Evolutionary conservation across 495 filamentous ascomycete species (phyloP), one percentile per base, ranked within the genome.

Genomic region (Ascobolus immersus): DNA sequence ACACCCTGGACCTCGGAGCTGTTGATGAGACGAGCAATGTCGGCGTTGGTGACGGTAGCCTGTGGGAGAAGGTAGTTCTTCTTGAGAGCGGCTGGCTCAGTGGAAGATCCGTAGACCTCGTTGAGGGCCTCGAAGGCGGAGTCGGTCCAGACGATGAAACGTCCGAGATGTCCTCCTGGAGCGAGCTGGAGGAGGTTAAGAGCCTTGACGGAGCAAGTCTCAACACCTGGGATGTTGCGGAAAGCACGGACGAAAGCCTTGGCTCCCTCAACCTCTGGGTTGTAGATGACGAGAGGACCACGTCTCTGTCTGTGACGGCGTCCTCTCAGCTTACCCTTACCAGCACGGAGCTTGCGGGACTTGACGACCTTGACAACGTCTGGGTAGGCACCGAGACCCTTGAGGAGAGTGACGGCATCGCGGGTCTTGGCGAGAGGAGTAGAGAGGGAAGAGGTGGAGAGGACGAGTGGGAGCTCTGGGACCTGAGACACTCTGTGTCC

Each of bases 101-200:
- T 79, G 44, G 77, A 81, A 52, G 71, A 73, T 49, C 89, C 86
- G 65, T 94, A 96, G 68, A 96, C 73, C 55, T 65, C 64, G 61
- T 94, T 81, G 39, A 96, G 77, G 41, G 86, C 77, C 58, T 79
- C 67, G 66, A 96, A 93, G 33, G 86, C 86, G 40, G 79, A 67
- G 38, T 89, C 92, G 45, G 86, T 84, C 86, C 86, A 96, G 67
- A 96, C 67, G 57, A 94, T 67, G 71, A 96, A 96, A 52, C 86
- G 89, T 49, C 86, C 86, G 52, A 96, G 77, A 62, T 96, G 86
- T 49, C 86, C 86, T 67, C 86, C 86, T 38, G 86, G 86, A 43
- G 86, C 86, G 53, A 96, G 77, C 63, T 94, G 86, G 54, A 96
- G 76, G 50, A 96, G 84, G 68, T 96, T 96, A 47, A 96, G 70